Evolutionary conservation across 768 basidiomycete genomes (phyloP).

Genomic region (Udeniomyces megalosporus): DNA sequence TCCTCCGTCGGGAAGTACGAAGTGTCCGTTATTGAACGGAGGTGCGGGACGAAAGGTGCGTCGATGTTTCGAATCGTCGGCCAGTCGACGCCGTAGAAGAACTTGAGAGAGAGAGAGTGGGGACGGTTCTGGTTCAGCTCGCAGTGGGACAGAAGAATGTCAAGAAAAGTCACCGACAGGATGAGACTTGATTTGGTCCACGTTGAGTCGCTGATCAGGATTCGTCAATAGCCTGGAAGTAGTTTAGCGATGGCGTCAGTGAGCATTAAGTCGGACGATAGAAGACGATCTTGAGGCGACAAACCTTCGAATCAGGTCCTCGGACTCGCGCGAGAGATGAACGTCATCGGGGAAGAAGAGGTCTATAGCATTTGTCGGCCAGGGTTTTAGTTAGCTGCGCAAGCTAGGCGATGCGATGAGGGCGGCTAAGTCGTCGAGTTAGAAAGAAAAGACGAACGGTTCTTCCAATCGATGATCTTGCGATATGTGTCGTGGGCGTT

Average conservation of each 20-base stretch:
- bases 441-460: constrained; percentile 27
- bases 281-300: constrained; percentile 19
- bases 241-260: constrained; percentile 1
- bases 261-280: not conserved
- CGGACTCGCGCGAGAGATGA: constrained; percentile 74
- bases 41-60: constrained; percentile 87
- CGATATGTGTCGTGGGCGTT: constrained; percentile 94
- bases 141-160: not conserved
- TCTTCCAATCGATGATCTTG: constrained; percentile 89
- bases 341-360: constrained; percentile 87
- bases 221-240: constrained; percentile 52
- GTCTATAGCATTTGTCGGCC: constrained; percentile 22
- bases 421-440: not conserved
- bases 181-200: constrained; percentile 80
- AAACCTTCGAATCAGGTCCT: constrained; percentile 70
- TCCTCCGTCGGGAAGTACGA: constrained; percentile 98
- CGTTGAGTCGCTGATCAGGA: constrained; percentile 54
- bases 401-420: not conserved
- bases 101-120: constrained; percentile 11
- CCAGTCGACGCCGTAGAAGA: constrained; percentile 76
- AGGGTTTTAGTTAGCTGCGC: not conserved
- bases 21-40: constrained; percentile 84
- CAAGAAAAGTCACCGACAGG: constrained; percentile 32
- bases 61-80: constrained; percentile 68
- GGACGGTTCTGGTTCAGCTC: not conserved